Evolutionary conservation across 176 grass and related monocot species (phyloP), one percentile per base, ranked within the genome.

Genomic region (Alopecurus myosuroides): DNA sequence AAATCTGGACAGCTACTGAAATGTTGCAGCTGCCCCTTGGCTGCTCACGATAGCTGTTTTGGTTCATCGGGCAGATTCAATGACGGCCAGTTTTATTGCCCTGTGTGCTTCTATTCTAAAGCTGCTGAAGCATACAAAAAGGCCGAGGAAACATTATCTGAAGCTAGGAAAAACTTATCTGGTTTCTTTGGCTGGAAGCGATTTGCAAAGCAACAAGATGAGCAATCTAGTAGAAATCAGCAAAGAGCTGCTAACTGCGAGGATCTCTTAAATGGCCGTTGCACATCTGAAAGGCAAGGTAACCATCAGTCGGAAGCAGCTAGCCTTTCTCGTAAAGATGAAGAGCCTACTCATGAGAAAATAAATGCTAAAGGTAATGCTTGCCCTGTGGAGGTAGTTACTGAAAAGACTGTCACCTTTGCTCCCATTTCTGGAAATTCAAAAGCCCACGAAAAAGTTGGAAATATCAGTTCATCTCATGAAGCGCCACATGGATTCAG

Each of bases 1-100:
- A 76, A 92, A 83, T 50, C 56, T 50, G 90, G 90, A 2, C 74
- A 92, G 41, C 45, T 92, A 51, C 44, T 89, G 49, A 84, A 69
- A 63, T 92, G 90, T 34, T 63, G 60, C 49, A 81, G 57, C 25
- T 92, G 90, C 67, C 40, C 31, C 13, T 82, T 90, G 63, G 62
- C 50, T 1, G 78, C 84, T 40, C 88, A 90, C 15, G 42, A 35
- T n/a, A 77, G 33, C 4, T 90, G 88, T 65, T 86, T 90, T 13
- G 78, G 78, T 71, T 51, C 83, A 44, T 53, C 42, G 0, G 50
- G 34, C 5, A 78, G n/a, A 77, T 82, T 86, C 15, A 52, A 78
- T 51, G 84, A 31, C 2, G 69, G 80, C 14, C 12, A 69, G 22
- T 89, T 92, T n/a, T 89, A 86, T 70, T 92, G 90, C 35, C 90